Conservation (phyloP, 345 rosid species). For the Gossypium turneri region DNA sequence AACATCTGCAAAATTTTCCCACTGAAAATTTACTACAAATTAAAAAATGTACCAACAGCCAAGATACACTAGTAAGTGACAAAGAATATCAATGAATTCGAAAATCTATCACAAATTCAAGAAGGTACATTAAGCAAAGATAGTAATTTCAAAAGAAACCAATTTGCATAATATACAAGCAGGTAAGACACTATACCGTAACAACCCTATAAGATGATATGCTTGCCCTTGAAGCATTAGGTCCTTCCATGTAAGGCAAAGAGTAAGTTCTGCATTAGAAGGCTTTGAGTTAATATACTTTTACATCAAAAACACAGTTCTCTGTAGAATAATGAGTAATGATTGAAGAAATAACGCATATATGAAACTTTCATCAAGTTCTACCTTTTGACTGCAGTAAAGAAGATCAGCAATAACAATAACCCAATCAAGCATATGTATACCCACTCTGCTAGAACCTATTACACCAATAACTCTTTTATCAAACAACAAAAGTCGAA, state of each 20-base stretch:
- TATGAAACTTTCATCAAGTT: constrained; percentile 42
- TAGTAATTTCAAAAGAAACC: not conserved
- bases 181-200: constrained; percentile 38
- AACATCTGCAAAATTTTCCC: constrained; percentile 55
- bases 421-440: constrained; percentile 37
- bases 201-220: constrained; percentile 64
- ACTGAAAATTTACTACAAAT: not conserved
- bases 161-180: not conserved
- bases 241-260: constrained; percentile 30
- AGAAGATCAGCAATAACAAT: constrained; percentile 29
- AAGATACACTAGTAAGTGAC: constrained; percentile 56
- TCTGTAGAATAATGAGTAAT: not conserved
- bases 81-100: constrained; percentile 34
- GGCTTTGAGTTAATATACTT: constrained; percentile 11
- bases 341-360: not conserved
- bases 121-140: constrained; percentile 12
- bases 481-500: not conserved
- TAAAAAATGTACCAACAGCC: constrained; percentile 49
- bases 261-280: constrained; percentile 36
- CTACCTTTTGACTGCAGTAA: constrained; percentile 65
- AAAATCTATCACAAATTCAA: not conserved
- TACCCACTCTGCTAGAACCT: constrained; percentile 81
- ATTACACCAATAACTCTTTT: not conserved
- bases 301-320: not conserved
- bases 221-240: constrained; percentile 42